Evolutionary conservation across 1,284 basidiomycete genomes (phyloP).

Genomic region (Stygiomarasmius scandens): DNA sequence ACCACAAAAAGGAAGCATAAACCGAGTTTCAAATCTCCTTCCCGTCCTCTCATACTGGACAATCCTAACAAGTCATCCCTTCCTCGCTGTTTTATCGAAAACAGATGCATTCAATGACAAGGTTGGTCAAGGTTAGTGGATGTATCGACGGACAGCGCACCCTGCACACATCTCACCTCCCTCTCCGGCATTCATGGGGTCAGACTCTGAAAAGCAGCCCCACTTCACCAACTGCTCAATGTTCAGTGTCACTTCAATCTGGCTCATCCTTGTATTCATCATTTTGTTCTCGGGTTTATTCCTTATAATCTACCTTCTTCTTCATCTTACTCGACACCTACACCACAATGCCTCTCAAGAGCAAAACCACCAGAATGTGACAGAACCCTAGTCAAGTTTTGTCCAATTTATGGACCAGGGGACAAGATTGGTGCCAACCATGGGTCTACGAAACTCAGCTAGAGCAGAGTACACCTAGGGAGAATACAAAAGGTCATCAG

Average conservation of each 20-base stretch:
- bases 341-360: constrained; percentile 47
- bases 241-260: constrained; percentile 70
- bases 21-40: too few species aligned
- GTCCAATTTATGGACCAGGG: constrained; percentile 97
- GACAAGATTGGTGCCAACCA: constrained; percentile 82
- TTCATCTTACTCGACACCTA: constrained; percentile 47
- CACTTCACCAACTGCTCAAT: constrained; percentile 53
- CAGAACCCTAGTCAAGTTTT: constrained; percentile 65
- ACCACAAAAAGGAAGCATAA: too few species aligned
- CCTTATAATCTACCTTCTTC: constrained; percentile 54
- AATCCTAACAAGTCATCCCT: too few species aligned
- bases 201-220: constrained; percentile 48
- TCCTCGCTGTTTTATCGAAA: too few species aligned
- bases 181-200: constrained; percentile 46
- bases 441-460: constrained; percentile 74
- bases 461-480: constrained; percentile 80
- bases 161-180: constrained; percentile 54
- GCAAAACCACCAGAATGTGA: constrained; percentile 72
- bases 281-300: constrained; percentile 65
- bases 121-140: constrained; percentile 25
- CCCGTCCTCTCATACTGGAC: too few species aligned
- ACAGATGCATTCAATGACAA: too few species aligned
- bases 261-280: constrained; percentile 64
- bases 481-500: constrained; percentile 84
- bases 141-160: constrained; percentile 63